phyloP scores from a whole-genome alignment of 371 early-diverging fungal genomes.

The Rhizopus sp. region DNA sequence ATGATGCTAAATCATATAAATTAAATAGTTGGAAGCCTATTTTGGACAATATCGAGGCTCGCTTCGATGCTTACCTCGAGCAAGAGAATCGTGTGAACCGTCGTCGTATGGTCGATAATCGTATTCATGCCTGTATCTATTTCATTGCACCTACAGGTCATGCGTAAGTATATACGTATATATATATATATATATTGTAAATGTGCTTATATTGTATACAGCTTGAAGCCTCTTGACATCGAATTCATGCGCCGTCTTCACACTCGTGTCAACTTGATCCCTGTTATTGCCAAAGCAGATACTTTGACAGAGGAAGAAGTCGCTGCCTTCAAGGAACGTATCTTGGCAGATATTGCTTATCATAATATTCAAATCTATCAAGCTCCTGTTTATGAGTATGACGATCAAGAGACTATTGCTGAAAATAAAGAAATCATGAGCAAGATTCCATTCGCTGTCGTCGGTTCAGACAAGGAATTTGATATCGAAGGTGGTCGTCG shows the following conservation, averaged over 20 bases:
- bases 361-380: slow-evolving; percentile 95
- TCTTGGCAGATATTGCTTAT: slow-evolving; percentile 90
- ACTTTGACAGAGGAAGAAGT: slow-evolving; percentile 97
- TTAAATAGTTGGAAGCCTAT: slow-evolving; percentile 89
- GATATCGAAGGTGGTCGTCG: slow-evolving; percentile 80
- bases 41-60: slow-evolving; percentile 92
- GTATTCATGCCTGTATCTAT: slow-evolving; percentile 98
- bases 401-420: slow-evolving; percentile 91
- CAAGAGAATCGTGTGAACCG: slow-evolving; percentile 92
- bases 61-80: slow-evolving; percentile 94
- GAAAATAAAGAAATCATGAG: slow-evolving; percentile 95
- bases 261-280: slow-evolving; percentile 95
- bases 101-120: slow-evolving; percentile 85
- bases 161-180: slow-evolving; percentile 56
- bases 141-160: slow-evolving; percentile 97
- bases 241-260: slow-evolving; percentile 96
- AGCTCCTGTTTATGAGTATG: slow-evolving; percentile 88
- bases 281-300: slow-evolving; percentile 98
- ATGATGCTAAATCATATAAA: background rate
- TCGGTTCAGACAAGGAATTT: slow-evolving; percentile 92
- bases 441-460: slow-evolving; percentile 96
- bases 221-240: slow-evolving; percentile 90
- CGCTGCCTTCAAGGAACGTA: slow-evolving; percentile 87
- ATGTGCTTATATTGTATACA: slow-evolving; percentile 18
- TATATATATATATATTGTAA: background rate